Base-by-base conservation (phyloP, 2,329 filamentous ascomycete species). In the Dryadomyces quercivorus region DNA sequence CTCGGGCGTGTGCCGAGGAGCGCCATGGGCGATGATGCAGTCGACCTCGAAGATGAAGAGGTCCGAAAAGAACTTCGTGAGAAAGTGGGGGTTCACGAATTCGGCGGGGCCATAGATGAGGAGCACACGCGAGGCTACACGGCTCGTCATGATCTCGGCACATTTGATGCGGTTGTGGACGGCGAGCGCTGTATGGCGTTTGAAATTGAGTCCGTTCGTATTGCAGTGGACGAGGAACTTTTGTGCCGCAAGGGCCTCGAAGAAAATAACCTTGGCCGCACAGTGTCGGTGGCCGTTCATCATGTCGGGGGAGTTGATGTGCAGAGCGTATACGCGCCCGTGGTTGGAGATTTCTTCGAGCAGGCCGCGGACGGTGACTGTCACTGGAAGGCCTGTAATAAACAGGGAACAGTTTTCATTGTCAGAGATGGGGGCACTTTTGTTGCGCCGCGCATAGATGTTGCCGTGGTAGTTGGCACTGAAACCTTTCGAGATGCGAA, bases 221-320 rank as follows among this genome's bases (percentile, higher is more conserved):
- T 18, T 4, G 43, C 34, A 48, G 34, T 34, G 5, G n/a, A 18
- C 34, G 12, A 53, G n/a, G 9, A 53, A 42, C 15, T 21, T 26
- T 13, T 56, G 46, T 20, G 63, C 61, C 2, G 48, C n/a, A 10
- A 57, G 47, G 20, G 56, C 58, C 9, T 66, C 67, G 59, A 76
- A 77, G 59, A 78, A 78, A 34, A 76, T 70, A 13, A 78, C 58
- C 61, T 77, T 77, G 18, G 73, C 73, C 0, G 75, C 74, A n/a
- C 69, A 69, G 0, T 66, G 59, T 18, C 40, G 63, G 49, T 67
- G 64, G 51, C 71, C 67, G 2, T 59, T 58, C 2, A 61, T 50
- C 16, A 63, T 64, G 56, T 72, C 69, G 0, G 76, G 74, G 1
- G 64, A 62, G 66, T 78, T 81, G 66, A 81, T 74, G 55, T 74